Conservation (phyloP, 495 filamentous ascomycete genomes). For the Cenococcum geophilum region DNA sequence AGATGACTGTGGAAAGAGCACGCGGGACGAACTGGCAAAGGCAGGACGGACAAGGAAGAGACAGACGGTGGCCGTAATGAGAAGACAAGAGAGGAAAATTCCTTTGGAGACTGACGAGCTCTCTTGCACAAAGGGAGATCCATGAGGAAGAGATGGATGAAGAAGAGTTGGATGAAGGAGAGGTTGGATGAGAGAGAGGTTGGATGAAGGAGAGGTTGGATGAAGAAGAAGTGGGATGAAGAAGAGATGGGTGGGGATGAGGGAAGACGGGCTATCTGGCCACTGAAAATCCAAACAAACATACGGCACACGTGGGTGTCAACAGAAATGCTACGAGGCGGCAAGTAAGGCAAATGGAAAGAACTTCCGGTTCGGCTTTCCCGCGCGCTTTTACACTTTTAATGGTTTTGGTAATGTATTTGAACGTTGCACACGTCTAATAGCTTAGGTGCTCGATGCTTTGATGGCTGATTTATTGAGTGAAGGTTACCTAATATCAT, state of each 20-base stretch:
- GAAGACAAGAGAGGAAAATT: neutral
- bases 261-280: no score
- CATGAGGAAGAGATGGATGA: neutral
- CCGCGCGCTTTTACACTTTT: neutral
- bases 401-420: no score
- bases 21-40: neutral
- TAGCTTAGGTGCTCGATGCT: no score
- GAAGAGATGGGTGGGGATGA: no score
- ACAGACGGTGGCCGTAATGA: neutral
- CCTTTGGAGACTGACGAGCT: neutral
- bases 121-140: neutral
- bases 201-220: neutral
- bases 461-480: no score
- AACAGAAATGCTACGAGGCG: neutral
- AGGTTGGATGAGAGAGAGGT: neutral
- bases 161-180: neutral
- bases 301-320: neutral
- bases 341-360: neutral
- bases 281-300: neutral
- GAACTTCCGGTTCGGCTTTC: neutral
- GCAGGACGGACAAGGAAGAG: neutral
- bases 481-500: no score
- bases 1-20: neutral
- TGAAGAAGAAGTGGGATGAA: neutral
- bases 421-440: no score